Evolutionary conservation across 768 basidiomycete genomes (phyloP).

Genomic region (Asterophora parasitica): DNA sequence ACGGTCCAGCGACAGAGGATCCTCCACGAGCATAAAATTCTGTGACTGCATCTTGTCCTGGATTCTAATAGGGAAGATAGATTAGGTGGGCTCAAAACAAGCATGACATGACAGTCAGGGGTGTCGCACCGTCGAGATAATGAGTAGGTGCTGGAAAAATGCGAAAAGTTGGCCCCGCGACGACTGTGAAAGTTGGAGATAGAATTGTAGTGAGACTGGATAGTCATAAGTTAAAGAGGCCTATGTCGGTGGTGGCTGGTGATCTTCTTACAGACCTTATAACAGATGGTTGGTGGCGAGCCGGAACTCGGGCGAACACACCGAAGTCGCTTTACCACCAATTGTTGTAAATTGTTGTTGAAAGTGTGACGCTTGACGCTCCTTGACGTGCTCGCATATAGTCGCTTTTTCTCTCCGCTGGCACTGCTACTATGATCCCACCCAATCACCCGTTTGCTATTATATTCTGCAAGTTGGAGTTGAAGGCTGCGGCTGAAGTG

Average conservation of each 20-base stretch:
- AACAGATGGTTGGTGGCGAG: too few relatives aligned
- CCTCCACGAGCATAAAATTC: slow-evolving; percentile 71
- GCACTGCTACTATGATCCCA: too few relatives aligned
- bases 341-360: too few relatives aligned
- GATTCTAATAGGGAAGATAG: not conserved
- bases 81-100: not conserved
- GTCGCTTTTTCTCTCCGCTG: too few relatives aligned
- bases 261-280: not conserved
- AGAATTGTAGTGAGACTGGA: not conserved
- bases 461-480: too few relatives aligned
- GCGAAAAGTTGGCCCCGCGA: not conserved
- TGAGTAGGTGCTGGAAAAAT: not conserved
- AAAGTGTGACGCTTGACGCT: too few relatives aligned
- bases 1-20: slow-evolving; percentile 82
- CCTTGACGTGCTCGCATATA: too few relatives aligned
- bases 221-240: slow-evolving; percentile 3
- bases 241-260: not conserved
- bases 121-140: not conserved
- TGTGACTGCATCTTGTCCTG: slow-evolving; percentile 44
- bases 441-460: not conserved
- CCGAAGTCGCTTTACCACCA: not conserved
- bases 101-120: not conserved
- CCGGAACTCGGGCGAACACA: too few relatives aligned
- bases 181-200: not conserved
- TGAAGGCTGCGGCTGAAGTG: too few relatives aligned